A percentile compares a stretch with the other conserved stretches of the same genome.
Conservation (phyloP, 164 flowering plant species). For the Aristolochia californica region DNA sequence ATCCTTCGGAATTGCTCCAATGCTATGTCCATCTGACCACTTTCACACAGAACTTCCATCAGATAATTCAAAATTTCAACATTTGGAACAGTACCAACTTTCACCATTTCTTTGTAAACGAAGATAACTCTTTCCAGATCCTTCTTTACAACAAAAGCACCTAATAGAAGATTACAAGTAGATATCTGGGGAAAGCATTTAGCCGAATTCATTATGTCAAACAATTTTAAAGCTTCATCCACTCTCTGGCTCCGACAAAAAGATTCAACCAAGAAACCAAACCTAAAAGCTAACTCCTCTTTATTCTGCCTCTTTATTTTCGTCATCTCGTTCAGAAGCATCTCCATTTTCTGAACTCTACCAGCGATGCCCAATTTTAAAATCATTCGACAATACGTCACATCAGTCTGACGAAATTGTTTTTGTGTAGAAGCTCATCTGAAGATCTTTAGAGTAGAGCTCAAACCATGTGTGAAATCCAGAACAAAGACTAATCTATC, state of each 20-base stretch:
- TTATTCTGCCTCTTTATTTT: slow-evolving; percentile 31
- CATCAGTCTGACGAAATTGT: slow-evolving; percentile 31
- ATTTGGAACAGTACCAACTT: slow-evolving; percentile 41
- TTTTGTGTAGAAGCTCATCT: slow-evolving; percentile 53
- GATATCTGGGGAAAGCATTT: too few species aligned
- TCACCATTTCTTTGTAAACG: slow-evolving; percentile 76
- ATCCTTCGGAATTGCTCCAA: slow-evolving; percentile 57
- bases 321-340: slow-evolving; percentile 37
- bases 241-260: too few species aligned
- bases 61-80: slow-evolving; percentile 47
- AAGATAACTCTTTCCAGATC: slow-evolving; percentile 38
- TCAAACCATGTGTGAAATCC: slow-evolving; percentile 30
- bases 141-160: slow-evolving; percentile 36
- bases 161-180: slow-evolving; percentile 32
- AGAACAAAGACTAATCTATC: slow-evolving; percentile 37
- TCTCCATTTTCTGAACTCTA: slow-evolving; percentile 36
- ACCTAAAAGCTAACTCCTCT: slow-evolving; percentile 19
- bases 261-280: too few species aligned
- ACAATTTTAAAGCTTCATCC: too few species aligned
- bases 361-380: slow-evolving; percentile 53
- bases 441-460: slow-evolving; percentile 42
- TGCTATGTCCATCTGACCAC: slow-evolving; percentile 28
- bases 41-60: too few species aligned
- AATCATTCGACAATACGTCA: slow-evolving; percentile 35
- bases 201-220: too few species aligned